Base-by-base conservation (phyloP, 2,329 filamentous ascomycete genomes). In the Dactylonectria estremocensis region DNA sequence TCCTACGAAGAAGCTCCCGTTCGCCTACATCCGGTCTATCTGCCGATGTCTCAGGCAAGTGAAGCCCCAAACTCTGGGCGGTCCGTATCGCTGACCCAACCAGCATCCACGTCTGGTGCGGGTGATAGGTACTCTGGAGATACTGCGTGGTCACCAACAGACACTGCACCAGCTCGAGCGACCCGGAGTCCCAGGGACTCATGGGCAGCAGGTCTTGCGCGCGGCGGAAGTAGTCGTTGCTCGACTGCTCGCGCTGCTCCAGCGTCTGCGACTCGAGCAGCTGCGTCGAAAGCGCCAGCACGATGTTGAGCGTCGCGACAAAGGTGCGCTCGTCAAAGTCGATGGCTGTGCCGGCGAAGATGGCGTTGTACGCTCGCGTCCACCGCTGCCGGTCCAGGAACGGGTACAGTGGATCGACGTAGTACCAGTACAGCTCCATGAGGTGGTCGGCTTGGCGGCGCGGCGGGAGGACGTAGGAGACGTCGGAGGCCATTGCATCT, bases 41-140 rank as follows among this genome's bases (percentile, higher is more conserved):
- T 0, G 76, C 75, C 0, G 78, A 77, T 0, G 82, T 83, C 45
- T 84, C 80, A 0, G 80, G 77, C 3, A 85, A 72, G 56, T 87
- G 83, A 31, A 86, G 72, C 0, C 84, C 85, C 3, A 87, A 63
- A 0, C 83, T 82, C 56, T 86, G 83, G 0, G 85, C 85, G 16
- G 82, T 85, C 1, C 84, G 78, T 16, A 86, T 80, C 0, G 84
- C 84, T 4, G 83, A 76, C 0, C 84, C 84, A 0, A 84, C 82
- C 5, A 84, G 80, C 74, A 86, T 85, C 85, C 85, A 87, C 1
- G 83, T 86, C 64, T 85, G 82, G 64, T 86, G 82, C 0, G 83
- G 81, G 6, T 81, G 81, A 13, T 84, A 81, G 0, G 85, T 86
- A 52, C 85, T 84, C 49, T 86, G 85, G 0, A 86, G 73, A 64